Conservation (phyloP, 202 grass and related monocot species). For the Musa balbisiana region DNA sequence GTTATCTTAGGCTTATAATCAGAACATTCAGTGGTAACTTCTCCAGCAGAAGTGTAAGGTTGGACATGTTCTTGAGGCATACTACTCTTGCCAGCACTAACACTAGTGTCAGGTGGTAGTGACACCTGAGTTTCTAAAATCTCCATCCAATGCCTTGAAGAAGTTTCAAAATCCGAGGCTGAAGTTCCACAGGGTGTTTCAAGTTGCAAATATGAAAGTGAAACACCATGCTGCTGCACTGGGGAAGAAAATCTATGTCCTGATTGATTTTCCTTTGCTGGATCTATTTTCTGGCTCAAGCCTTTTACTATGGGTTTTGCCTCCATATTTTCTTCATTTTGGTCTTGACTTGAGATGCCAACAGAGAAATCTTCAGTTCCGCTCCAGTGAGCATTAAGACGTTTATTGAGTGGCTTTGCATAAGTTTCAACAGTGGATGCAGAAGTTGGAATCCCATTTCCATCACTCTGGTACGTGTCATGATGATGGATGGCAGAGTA, state of each 20-base stretch:
- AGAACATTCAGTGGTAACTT: slow-evolving; percentile 19
- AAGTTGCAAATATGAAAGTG: slow-evolving; percentile 6
- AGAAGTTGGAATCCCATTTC: slow-evolving; percentile 13
- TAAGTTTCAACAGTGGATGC: slow-evolving; percentile 12
- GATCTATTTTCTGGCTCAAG: slow-evolving; percentile 5
- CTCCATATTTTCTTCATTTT: slow-evolving; percentile 23
- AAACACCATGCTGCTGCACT: not conserved
- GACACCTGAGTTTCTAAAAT: not conserved
- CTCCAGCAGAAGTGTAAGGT: slow-evolving; percentile 7
- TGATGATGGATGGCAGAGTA: slow-evolving; percentile 11
- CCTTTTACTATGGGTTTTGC: slow-evolving; percentile 3
- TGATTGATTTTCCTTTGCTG: slow-evolving; percentile 16
- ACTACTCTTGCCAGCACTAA: slow-evolving; percentile 4
- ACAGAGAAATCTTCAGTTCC: slow-evolving; percentile 2
- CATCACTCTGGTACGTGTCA: slow-evolving; percentile 9
- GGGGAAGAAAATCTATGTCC: not conserved
- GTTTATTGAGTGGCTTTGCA: slow-evolving; percentile 12
- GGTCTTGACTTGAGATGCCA: slow-evolving; percentile 16
- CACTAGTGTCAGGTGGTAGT: not conserved
- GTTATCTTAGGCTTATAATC: slow-evolving; percentile 15
- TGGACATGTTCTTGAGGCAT: slow-evolving; percentile 1
- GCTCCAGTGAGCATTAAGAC: not conserved
- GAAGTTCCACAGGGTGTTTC: slow-evolving; percentile 14
- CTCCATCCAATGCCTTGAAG: not conserved
- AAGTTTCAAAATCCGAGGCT: not conserved